Base-by-base conservation (phyloP, 805 yeast genomes). In the Babjeviella inositovora region DNA sequence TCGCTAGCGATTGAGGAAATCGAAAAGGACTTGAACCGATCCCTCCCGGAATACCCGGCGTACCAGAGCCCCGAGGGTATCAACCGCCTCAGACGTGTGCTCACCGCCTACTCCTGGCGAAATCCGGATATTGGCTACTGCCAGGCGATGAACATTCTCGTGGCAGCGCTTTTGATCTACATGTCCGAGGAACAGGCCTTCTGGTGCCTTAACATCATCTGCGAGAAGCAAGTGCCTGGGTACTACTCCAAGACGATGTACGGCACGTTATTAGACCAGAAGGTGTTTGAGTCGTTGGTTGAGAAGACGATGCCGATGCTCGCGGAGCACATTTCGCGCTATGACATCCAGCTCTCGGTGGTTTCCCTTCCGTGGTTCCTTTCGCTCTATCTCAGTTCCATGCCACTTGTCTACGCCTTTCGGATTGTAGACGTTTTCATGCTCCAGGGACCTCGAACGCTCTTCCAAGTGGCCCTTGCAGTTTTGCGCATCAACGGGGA, bases 131-230 rank as follows among this genome's bases (percentile, higher is more conserved):
- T 90, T 13, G 99, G 99, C 0, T 90, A 90, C 45, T 90, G 99
- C 44, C 98, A 90, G 47, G 98, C 97, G 2, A 90, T 92, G 98
- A 90, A 90, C 43, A 90, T 90, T 24, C 84, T 79, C 6, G 70
- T 68, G 2, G 93, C 93, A 2, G 85, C 81, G 0, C 45, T 79
- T 25, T 49, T 79, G 29, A 76, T 76, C 18, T 77, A 70, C 43
- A 84, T 81, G 76, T 76, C 92, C 6, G 99, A 90, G 45, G 98
- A 87, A 33, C 97, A 90, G 47, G 97, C 95, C 0, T 90, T 82
- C 41, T 90, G 97, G 97, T 69, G 87, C 28, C 57, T 90, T 27
- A 67, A 71, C 26, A 65, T 68, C 10, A 47, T 90, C 3, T 84
- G 96, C 50, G 93, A 84, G 29, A 63, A 70, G 18, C 65, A 79